Base-by-base conservation (phyloP, 768 basidiomycete species). In the Calocybe gangraenosa region DNA sequence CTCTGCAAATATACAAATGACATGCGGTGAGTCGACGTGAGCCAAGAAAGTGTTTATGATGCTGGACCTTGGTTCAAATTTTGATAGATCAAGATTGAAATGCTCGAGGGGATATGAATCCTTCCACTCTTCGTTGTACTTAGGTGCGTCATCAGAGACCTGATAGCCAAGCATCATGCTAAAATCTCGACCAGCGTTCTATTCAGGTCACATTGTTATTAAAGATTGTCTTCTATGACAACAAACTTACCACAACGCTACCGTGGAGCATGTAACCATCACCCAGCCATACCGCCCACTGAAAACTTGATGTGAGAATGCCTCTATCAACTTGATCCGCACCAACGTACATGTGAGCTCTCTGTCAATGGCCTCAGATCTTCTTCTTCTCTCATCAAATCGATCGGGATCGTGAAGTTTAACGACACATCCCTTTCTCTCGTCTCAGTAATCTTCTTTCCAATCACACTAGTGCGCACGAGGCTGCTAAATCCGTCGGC, bases 401-500 rank as follows among this genome's bases (percentile, higher is more conserved):
- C 53, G 10, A 56, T 57, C 33, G 68, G 66, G 14, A 72, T 49
- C 2, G 58, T 57, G 44, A 65, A 65, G 11, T 64, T 61, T 2
- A 68, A 44, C 10, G 61, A 58, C 10, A 67, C 38, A 20, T 61
- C 58, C 15, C 56, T 58, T 39, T 63, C 61, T 21, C 40, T 49
- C 18, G 39, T 58, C 51, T 58, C 60, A n/a, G 44, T 46, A 33
- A 58, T 40, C 33, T 51, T 38, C 17, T 59, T 49, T n/a, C 59
- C 63, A 11, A 62, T 53, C 5, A 71, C 62, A 7, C 53, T 52
- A 5, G 56, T 54, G 28, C 74, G 64, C n/a, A 69, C 57, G 20
- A 65, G 42, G 44, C 71, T 79, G 13, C 63, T 57, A 34, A 64
- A 65, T 5, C 83, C 82, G 57, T 84, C 82, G 3, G 82, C 82